phyloP scores from a whole-genome alignment of 1,139 yeast species.

The Yamadazyma trypodendri region DNA sequence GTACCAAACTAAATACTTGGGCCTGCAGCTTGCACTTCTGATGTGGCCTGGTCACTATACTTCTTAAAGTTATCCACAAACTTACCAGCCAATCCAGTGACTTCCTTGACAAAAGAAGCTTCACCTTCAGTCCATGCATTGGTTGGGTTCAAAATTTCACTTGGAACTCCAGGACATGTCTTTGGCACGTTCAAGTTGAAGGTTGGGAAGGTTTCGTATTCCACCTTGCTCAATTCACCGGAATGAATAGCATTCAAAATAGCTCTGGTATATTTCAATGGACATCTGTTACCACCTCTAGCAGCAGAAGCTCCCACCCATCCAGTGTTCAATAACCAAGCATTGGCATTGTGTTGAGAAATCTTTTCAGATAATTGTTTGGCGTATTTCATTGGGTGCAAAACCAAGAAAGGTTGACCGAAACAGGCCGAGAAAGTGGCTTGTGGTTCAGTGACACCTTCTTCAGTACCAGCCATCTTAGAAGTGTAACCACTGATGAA shows the following conservation, averaged over 20 bases:
- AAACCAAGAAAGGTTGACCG: slow-evolving; percentile 97
- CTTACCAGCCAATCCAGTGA: slow-evolving; percentile 69
- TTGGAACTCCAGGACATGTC: slow-evolving; percentile 77
- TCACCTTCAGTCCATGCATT: slow-evolving; percentile 77
- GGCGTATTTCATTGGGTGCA: slow-evolving; percentile 98
- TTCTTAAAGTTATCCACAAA: slow-evolving; percentile 85
- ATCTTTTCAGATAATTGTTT: slow-evolving; percentile 95
- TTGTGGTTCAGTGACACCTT: slow-evolving; percentile 97
- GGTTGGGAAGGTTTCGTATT: slow-evolving; percentile 80
- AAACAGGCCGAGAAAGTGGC: slow-evolving; percentile 98
- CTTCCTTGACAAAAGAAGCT: slow-evolving; percentile 67
- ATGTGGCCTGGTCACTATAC: slow-evolving; percentile 79
- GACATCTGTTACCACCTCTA: slow-evolving; percentile 96
- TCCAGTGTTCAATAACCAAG: slow-evolving; percentile 97
- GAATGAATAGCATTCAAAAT: slow-evolving; percentile 93
- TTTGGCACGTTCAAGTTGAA: slow-evolving; percentile 90
- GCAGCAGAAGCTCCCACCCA: slow-evolving; percentile 96
- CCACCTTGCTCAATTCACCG: slow-evolving; percentile 78
- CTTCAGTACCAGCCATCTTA: slow-evolving; percentile 99
- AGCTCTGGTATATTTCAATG: slow-evolving; percentile 96
- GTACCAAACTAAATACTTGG: slow-evolving; percentile 46
- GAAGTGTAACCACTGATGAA: slow-evolving; percentile 98
- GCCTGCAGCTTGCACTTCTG: slow-evolving; percentile 91
- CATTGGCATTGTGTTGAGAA: slow-evolving; percentile 81
- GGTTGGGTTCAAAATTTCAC: slow-evolving; percentile 83